A percentile compares a stretch with the other conserved stretches of the same genome.
Conservation (phyloP, 345 rosid species). For the Litchi chinensis region DNA sequence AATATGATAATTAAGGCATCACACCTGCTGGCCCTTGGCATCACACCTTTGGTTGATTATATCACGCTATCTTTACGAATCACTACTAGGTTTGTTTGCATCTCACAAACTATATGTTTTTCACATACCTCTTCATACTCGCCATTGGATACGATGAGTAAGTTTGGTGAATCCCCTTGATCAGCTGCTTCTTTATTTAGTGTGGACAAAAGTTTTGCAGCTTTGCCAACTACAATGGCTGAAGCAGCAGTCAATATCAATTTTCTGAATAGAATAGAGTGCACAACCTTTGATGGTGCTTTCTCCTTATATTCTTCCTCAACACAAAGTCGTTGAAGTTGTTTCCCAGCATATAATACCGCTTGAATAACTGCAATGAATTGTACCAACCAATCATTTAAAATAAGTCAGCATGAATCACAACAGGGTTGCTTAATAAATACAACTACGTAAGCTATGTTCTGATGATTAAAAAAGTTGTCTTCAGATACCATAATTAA, state of each 20-base stretch:
- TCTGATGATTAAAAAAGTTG: neutral
- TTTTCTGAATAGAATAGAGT: conserved; percentile 61
- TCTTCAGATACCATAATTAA: neutral
- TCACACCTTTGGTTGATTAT: too few relatives aligned
- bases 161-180: conserved; percentile 63
- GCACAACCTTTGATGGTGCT: conserved; percentile 32
- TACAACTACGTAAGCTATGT: conserved; percentile 2
- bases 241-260: conserved; percentile 74
- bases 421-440: neutral
- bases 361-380: conserved; percentile 88
- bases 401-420: conserved; percentile 27
- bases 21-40: too few relatives aligned
- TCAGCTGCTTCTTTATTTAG: conserved; percentile 83
- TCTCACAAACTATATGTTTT: neutral
- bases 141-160: conserved; percentile 53
- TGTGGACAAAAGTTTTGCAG: conserved; percentile 71
- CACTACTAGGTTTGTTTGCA: too few relatives aligned
- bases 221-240: conserved; percentile 55
- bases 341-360: conserved; percentile 71
- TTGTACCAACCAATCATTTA: conserved; percentile 52
- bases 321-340: conserved; percentile 62
- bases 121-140: conserved; percentile 75
- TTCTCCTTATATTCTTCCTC: conserved; percentile 41
- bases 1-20: too few relatives aligned
- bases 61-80: too few relatives aligned